Conservation (phyloP, 108 stramenopile species). For the Ochromonas danica region DNA sequence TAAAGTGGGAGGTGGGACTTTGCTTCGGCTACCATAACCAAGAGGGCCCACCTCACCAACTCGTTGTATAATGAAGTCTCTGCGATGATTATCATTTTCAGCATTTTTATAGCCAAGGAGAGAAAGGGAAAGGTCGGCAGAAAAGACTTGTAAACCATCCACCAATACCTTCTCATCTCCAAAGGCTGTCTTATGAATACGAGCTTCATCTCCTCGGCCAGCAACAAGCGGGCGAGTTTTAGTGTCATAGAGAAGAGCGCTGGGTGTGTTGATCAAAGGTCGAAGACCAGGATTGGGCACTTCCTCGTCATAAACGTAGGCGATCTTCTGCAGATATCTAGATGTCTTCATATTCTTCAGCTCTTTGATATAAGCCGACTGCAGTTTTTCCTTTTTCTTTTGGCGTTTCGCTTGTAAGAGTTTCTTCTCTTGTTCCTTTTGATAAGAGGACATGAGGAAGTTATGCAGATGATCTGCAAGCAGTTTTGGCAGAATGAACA, state of each 20-base stretch:
- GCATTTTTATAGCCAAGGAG: not conserved
- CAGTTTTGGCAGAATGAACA: not conserved
- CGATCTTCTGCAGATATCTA: not conserved
- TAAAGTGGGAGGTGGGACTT: too few species aligned
- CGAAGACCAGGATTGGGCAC: too few species aligned
- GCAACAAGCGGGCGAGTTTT: not conserved
- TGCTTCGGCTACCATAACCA: constrained; percentile 11
- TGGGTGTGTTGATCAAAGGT: too few species aligned
- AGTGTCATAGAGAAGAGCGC: too few species aligned
- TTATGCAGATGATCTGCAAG: not conserved
- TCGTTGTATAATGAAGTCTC: not conserved
- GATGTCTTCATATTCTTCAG: not conserved
- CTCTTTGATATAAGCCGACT: not conserved
- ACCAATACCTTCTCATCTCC: not conserved
- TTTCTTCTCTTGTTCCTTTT: not conserved
- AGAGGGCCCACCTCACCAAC: not conserved
- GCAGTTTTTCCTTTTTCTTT: not conserved
- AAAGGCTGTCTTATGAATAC: not conserved
- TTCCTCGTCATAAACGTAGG: too few species aligned
- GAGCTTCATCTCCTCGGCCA: not conserved
- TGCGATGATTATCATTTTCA: not conserved
- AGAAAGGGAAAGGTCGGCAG: not conserved
- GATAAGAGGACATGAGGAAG: not conserved
- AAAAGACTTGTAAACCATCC: not conserved
- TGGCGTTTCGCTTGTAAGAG: not conserved